Conservation (phyloP, 441 rosid species). For the Bruguiera hainesii region DNA sequence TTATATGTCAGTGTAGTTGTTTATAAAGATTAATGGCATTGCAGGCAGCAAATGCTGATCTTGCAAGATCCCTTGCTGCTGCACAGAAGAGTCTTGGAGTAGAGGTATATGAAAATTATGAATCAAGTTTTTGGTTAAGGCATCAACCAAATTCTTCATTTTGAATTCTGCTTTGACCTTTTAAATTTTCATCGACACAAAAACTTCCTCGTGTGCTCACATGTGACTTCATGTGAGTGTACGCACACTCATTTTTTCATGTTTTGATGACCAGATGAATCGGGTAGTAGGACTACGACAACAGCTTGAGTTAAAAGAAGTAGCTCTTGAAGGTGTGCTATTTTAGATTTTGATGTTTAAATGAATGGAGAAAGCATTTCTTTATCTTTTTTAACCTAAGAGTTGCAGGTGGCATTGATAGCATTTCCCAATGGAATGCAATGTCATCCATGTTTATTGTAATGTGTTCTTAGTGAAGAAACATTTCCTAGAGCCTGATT, state of each 20-base stretch:
- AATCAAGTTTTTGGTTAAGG: conserved; percentile 12
- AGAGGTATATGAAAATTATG: conserved; percentile 55
- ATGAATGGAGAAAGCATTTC: background rate
- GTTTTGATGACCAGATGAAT: conserved; percentile 53
- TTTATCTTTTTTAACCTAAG: background rate
- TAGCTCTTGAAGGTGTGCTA: conserved; percentile 55
- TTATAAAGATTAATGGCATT: conserved; percentile 38
- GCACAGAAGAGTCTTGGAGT: conserved; percentile 80
- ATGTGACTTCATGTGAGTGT: background rate
- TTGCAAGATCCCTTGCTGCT: conserved; percentile 76
- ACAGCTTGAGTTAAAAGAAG: conserved; percentile 70
- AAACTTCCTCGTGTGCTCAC: background rate
- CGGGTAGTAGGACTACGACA: conserved; percentile 59
- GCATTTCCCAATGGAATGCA: background rate
- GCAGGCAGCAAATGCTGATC: conserved; percentile 89
- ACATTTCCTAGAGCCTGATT: too few species aligned
- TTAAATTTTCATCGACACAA: background rate
- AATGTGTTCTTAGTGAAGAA: background rate
- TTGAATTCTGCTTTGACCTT: conserved; percentile 8
- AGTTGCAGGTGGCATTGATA: background rate
- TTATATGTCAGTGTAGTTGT: conserved; percentile 12
- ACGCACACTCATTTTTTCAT: background rate
- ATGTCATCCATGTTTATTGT: background rate
- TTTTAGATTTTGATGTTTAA: conserved; percentile 15
- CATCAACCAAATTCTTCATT: conserved; percentile 8